Base-by-base conservation (phyloP, 208 protist genomes). In the Crithidia fasciculata region DNA sequence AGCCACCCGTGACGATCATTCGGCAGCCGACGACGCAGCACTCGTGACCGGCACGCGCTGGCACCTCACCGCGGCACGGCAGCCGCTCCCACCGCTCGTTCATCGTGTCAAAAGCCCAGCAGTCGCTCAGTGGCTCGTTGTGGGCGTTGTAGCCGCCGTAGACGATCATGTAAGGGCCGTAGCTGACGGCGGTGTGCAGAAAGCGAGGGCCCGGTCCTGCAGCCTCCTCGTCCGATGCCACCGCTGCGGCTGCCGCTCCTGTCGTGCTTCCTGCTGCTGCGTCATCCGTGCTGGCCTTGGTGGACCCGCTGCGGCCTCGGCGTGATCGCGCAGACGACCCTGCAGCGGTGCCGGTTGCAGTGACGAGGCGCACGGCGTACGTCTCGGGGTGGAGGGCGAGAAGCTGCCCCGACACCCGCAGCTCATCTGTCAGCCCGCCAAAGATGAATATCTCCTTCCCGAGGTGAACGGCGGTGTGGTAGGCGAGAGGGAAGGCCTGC, bases 141-240 rank as follows among this genome's bases (percentile, higher is more conserved):
- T 86, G 81, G 5, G 63, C 70, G 74, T 94, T 77, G 77, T 89
- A 91, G 54, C 92, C 92, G 49, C 92, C 92, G 69, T 86, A 93
- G 36, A 96, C 70, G 50, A 96, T 82, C 83, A 96, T 93, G 76
- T 88, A 96, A 16, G 83, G 80, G 15, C 89, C 89, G 75, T 92
- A 90, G 9, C 88, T 81, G 54, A 94, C 88, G 8, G 89, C 88
- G 44, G 72, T 85, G 76, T 96, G 92, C 44, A 96, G 67, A 76
- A 87, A 95, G 18, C 92, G 86, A 8, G 80, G 79, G 19, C 49
- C 61, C 5, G 74, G 77, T 10, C 58, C 59, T 8, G 68, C 63
- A 4, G 16, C 65, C 49, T 3, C 63, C 7, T 63, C 58, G 16
- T 58, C 62, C 40, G 28, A 47, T 0, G 15, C 70, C 4, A 74